Percentiles rank a stretch among this genome's conserved stretches.
These are phyloP conservation scores for Peronosclerospora sorghi DNA, from an alignment of 352 stramenopile genomes.

Conservation along the genomic window DNA sequence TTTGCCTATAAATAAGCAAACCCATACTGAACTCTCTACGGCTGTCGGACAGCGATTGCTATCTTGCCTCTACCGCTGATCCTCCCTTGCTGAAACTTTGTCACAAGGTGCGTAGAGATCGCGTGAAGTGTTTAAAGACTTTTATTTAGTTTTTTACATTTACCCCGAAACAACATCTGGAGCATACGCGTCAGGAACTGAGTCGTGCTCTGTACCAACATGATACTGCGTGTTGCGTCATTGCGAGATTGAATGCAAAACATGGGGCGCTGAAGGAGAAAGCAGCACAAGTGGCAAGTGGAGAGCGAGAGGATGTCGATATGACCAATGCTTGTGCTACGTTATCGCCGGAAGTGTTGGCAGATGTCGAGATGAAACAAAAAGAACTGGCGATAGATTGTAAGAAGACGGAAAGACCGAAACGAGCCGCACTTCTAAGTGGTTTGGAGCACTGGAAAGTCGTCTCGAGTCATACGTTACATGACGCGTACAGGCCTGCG, in stretches of 20 bases:
- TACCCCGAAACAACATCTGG: slow-evolving; percentile 87
- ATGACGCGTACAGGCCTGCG: slow-evolving; percentile 61
- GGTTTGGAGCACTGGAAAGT: slow-evolving; percentile 23
- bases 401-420: slow-evolving; percentile 51
- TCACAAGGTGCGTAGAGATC: too few relatives aligned
- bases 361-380: slow-evolving; percentile 53
- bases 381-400: slow-evolving; percentile 69
- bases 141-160: too few relatives aligned
- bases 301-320: slow-evolving; percentile 34
- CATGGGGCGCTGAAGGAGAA: slow-evolving; percentile 41
- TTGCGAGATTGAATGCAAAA: slow-evolving; percentile 85
- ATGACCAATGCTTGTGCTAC: slow-evolving; percentile 16
- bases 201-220: slow-evolving; percentile 93
- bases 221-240: slow-evolving; percentile 91
- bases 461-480: slow-evolving; percentile 50
- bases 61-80: too few relatives aligned
- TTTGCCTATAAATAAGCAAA: too few relatives aligned
- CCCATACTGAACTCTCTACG: too few relatives aligned
- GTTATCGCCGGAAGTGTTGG: slow-evolving; percentile 30
- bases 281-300: slow-evolving; percentile 8
- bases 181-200: slow-evolving; percentile 92
- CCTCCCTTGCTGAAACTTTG: too few relatives aligned
- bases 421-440: slow-evolving; percentile 27
- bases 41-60: too few relatives aligned
- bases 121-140: too few relatives aligned